These are phyloP conservation scores for Cyberlindnera veronae DNA, from an alignment of 805 yeast genomes.

Conservation along the genomic window DNA sequence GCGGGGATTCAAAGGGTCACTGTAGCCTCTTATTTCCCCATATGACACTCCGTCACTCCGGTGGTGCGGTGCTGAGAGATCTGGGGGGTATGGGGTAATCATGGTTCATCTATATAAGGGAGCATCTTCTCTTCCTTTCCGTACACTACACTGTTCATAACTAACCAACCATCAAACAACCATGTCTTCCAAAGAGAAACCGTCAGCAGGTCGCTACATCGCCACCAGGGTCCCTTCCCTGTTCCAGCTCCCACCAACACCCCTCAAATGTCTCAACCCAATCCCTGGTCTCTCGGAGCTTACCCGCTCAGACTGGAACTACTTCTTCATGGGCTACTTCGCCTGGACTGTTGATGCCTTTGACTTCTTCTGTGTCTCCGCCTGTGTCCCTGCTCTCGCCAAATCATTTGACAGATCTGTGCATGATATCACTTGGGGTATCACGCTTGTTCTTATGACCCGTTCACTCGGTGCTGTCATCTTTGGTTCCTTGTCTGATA, in stretches of 20 bases:
- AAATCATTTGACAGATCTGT: slow-evolving; percentile 40
- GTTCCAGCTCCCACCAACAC: slow-evolving; percentile 26
- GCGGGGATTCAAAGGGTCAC: too few species aligned
- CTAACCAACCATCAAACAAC: neutral
- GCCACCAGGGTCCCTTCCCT: slow-evolving; percentile 28
- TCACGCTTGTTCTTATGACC: slow-evolving; percentile 67
- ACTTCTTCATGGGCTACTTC: slow-evolving; percentile 53
- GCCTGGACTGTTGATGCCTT: slow-evolving; percentile 76
- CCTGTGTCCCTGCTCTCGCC: slow-evolving; percentile 52
- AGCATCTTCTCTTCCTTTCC: too few species aligned
- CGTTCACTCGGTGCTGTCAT: slow-evolving; percentile 64
- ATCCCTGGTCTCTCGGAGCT: slow-evolving; percentile 38
- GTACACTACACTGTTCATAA: too few species aligned
- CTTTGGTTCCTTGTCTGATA: slow-evolving; percentile 61
- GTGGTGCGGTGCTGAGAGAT: too few species aligned
- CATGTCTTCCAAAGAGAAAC: slow-evolving; percentile 1
- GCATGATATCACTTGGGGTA: slow-evolving; percentile 64
- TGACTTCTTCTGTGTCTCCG: slow-evolving; percentile 63
- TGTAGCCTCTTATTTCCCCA: too few species aligned
- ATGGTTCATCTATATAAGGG: too few species aligned
- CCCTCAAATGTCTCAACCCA: slow-evolving; percentile 37
- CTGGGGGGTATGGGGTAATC: too few species aligned
- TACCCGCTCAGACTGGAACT: slow-evolving; percentile 47
- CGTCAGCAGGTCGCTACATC: slow-evolving; percentile 16
- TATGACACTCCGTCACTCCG: too few species aligned